A percentile compares a stretch with the other conserved stretches of the same genome.
Evolutionary conservation across 2,329 filamentous ascomycete genomes (phyloP).

Genomic region (Venturia asperata): DNA sequence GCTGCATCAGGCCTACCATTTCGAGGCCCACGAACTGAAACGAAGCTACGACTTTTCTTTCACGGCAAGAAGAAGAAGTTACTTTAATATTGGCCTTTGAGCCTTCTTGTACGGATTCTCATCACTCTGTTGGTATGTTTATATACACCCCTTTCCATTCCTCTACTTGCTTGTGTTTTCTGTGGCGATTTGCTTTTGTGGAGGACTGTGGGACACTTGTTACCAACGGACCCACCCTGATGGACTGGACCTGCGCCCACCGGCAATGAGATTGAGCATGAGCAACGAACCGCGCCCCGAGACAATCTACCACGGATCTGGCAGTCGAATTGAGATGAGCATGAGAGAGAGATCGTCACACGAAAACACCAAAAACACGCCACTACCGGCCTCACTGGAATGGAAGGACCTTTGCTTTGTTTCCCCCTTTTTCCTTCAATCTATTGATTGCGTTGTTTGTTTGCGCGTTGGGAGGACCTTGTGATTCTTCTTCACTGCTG

Average conservation of each 20-base stretch:
- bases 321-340: neutral
- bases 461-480: slow-evolving; percentile 4
- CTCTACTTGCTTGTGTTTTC: slow-evolving; percentile 4
- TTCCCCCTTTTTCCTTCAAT: neutral
- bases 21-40: slow-evolving; percentile 3
- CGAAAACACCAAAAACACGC: slow-evolving; percentile 6
- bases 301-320: slow-evolving; percentile 10
- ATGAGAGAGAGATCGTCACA: neutral
- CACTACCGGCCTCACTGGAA: neutral
- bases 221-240: neutral
- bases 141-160: neutral
- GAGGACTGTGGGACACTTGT: slow-evolving; percentile 10
- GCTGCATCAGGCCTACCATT: neutral
- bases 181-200: slow-evolving; percentile 6
- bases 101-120: slow-evolving; percentile 6
- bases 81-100: slow-evolving; percentile 3
- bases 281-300: neutral
- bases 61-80: slow-evolving; percentile 14
- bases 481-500: slow-evolving; percentile 3
- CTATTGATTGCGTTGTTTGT: slow-evolving; percentile 6
- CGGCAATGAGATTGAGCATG: slow-evolving; percentile 7
- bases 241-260: neutral
- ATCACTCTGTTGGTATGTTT: slow-evolving; percentile 8
- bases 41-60: slow-evolving; percentile 14
- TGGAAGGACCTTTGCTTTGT: neutral